A percentile compares a stretch with the other conserved stretches of the same genome.
phyloP scores from a whole-genome alignment of 2,329 filamentous ascomycete genomes.

The Colletotrichum tamarilloi region DNA sequence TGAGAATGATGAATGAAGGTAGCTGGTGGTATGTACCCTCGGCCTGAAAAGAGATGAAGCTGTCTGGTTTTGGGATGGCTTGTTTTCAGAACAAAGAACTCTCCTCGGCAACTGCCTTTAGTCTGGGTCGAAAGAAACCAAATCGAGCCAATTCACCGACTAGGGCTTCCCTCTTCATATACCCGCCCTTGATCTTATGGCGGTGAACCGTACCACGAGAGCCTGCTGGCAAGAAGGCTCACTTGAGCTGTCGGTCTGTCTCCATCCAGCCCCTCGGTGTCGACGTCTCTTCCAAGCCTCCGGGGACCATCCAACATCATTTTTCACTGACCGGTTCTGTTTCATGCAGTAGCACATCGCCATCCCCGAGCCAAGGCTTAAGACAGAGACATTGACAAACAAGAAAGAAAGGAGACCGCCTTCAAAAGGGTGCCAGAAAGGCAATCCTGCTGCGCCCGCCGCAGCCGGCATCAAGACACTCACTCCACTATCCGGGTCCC shows the following conservation, averaged over 20 bases:
- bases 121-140: neutral
- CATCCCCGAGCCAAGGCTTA: neutral
- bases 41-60: neutral
- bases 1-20: neutral
- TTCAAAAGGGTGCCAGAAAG: conserved; percentile 1
- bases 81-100: neutral
- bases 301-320: neutral
- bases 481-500: neutral
- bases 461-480: neutral
- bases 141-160: neutral
- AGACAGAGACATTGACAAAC: neutral
- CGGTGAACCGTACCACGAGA: conserved; percentile 21
- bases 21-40: neutral
- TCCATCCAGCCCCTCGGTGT: neutral
- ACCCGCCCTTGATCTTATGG: neutral
- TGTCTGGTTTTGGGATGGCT: neutral
- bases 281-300: neutral
- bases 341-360: conserved; percentile 4
- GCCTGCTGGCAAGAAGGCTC: neutral
- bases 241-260: neutral
- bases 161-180: conserved; percentile 4
- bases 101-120: neutral
- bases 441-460: neutral
- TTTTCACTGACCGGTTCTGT: conserved; percentile 1
- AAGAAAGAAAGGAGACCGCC: neutral